phyloP scores from a whole-genome alignment of 352 stramenopile genomes.

The Pythium apleroticum region DNA sequence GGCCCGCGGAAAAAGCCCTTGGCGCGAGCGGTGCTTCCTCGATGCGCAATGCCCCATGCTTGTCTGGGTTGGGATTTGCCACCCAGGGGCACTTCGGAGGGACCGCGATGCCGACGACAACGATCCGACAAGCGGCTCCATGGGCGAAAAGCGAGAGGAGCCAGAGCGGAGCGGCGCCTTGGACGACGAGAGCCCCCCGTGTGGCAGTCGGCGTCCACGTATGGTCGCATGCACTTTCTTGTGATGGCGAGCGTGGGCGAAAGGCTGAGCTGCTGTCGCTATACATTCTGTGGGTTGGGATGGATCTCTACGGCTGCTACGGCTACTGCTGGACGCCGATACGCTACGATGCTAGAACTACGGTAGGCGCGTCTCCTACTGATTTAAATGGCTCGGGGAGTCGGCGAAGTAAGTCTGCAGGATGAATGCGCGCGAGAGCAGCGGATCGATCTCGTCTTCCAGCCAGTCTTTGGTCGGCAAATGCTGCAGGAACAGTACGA shows the following conservation, averaged over 20 bases:
- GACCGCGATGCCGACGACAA: background rate
- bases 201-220: no score
- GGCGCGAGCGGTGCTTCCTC: background rate
- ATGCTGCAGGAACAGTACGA: slow-evolving; percentile 96
- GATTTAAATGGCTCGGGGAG: slow-evolving; percentile 75
- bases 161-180: no score
- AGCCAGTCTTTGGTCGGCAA: slow-evolving; percentile 97
- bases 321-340: background rate
- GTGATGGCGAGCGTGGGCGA: background rate
- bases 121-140: no score
- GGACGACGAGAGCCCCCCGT: no score
- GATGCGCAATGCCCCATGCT: slow-evolving; percentile 10
- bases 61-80: background rate
- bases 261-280: background rate
- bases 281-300: background rate
- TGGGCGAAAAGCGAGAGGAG: background rate
- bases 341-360: slow-evolving; percentile 1
- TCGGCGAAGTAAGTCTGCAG: slow-evolving; percentile 91
- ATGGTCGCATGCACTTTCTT: background rate
- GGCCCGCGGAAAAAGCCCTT: slow-evolving; percentile 18
- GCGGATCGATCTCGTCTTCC: slow-evolving; percentile 97
- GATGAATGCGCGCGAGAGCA: slow-evolving; percentile 97
- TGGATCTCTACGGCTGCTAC: slow-evolving; percentile 1
- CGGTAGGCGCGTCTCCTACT: slow-evolving; percentile 15
- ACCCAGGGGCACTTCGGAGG: background rate